phyloP scores from a whole-genome alignment of 768 basidiomycete genomes.

The Boletus pseudo-olivaceus region DNA sequence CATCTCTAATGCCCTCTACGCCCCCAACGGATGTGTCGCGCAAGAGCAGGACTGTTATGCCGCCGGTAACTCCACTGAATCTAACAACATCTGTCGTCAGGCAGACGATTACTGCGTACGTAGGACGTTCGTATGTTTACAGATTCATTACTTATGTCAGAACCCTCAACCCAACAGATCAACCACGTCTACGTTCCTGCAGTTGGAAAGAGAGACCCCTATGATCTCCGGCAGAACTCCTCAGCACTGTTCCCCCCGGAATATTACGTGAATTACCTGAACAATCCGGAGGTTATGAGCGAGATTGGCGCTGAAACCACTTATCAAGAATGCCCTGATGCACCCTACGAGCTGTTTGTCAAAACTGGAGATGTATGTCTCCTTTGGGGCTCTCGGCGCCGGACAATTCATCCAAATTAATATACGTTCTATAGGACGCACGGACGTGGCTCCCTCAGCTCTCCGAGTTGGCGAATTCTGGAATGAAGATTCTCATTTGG shows the following conservation, averaged over 20 bases:
- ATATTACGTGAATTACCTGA: slow-evolving; percentile 49
- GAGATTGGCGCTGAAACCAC: slow-evolving; percentile 50
- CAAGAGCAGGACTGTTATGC: slow-evolving; percentile 56
- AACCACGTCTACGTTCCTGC: slow-evolving; percentile 49
- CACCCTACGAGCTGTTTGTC: slow-evolving; percentile 40
- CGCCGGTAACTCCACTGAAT: slow-evolving; percentile 44
- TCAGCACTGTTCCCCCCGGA: slow-evolving; percentile 54
- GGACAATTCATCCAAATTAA: background rate
- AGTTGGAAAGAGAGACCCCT: slow-evolving; percentile 47
- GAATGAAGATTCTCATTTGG: slow-evolving; percentile 40
- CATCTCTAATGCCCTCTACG: slow-evolving; percentile 48
- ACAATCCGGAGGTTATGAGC: slow-evolving; percentile 31
- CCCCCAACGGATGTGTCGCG: slow-evolving; percentile 47
- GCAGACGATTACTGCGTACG: slow-evolving; percentile 59
- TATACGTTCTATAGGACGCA: slow-evolving; percentile 25
- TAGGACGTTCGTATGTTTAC: background rate
- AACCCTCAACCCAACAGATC: slow-evolving; percentile 26
- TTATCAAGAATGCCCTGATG: slow-evolving; percentile 49
- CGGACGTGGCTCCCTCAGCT: slow-evolving; percentile 38
- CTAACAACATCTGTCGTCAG: slow-evolving; percentile 46
- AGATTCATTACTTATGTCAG: background rate
- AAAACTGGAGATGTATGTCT: slow-evolving; percentile 56
- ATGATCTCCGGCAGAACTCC: slow-evolving; percentile 58
- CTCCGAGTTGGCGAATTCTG: slow-evolving; percentile 33
- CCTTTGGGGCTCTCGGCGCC: background rate